Percentiles rank a stretch among this genome's conserved stretches.
Conservation (phyloP, 164 flowering plant species). For the Macadamia tetraphylla region DNA sequence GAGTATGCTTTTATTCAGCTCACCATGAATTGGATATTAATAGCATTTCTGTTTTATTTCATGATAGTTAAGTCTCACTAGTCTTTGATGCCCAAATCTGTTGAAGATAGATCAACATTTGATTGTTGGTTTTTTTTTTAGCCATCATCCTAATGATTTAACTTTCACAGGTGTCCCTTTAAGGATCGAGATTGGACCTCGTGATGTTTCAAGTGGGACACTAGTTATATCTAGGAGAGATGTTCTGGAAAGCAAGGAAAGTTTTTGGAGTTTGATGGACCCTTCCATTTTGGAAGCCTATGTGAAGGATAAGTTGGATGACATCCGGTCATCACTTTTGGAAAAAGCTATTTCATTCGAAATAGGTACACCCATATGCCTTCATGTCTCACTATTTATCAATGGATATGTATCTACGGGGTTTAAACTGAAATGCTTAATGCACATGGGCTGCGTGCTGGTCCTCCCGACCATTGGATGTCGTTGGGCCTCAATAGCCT, state of each 20-base stretch:
- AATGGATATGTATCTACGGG: neutral
- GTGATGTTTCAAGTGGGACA: constrained; percentile 78
- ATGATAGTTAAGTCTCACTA: neutral
- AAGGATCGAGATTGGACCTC: constrained; percentile 95
- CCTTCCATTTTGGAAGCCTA: constrained; percentile 50
- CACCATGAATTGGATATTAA: too few relatives aligned
- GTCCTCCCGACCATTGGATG: too few relatives aligned
- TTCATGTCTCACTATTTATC: neutral
- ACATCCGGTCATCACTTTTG: constrained; percentile 75
- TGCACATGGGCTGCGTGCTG: too few relatives aligned
- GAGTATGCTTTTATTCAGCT: too few relatives aligned
- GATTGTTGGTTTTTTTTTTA: neutral
- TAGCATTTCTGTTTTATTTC: neutral
- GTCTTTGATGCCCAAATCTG: neutral
- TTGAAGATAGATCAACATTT: neutral
- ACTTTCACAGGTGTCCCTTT: constrained; percentile 72
- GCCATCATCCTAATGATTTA: neutral
- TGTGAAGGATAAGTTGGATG: constrained; percentile 68
- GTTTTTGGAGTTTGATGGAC: constrained; percentile 81
- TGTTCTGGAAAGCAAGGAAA: constrained; percentile 84
- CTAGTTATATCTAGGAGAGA: constrained; percentile 92
- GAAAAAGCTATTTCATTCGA: constrained; percentile 61
- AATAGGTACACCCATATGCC: constrained; percentile 49
- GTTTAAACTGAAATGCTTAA: neutral
- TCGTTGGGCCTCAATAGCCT: too few relatives aligned